Evolutionary conservation across 2,329 filamentous ascomycete species (phyloP).

Genomic region (Trematosphaeria pertusa): DNA sequence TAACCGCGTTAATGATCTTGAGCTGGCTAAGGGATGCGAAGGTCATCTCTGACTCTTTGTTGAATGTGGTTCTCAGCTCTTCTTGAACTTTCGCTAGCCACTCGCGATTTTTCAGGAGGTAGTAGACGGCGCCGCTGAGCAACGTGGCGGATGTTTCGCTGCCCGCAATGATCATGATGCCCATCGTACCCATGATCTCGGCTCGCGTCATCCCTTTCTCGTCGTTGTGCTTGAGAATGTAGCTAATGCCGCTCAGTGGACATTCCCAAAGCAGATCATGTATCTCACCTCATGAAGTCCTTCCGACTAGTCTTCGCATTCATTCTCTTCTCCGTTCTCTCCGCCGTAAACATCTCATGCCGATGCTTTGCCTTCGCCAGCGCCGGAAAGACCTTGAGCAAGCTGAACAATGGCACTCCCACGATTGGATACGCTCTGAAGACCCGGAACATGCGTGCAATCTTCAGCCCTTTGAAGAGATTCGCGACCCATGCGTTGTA

Average conservation of each 20-base stretch:
- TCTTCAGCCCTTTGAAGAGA: conserved; percentile 16
- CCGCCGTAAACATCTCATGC: conserved; percentile 15
- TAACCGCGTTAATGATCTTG: conserved; percentile 22
- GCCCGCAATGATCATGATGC: conserved; percentile 47
- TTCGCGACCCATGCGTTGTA: conserved; percentile 30
- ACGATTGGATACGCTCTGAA: conserved; percentile 18
- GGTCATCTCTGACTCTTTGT: conserved; percentile 17
- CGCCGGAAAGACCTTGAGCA: conserved; percentile 15
- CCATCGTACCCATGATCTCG: conserved; percentile 44
- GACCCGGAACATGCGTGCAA: conserved; percentile 11
- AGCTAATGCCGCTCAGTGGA: too few species aligned
- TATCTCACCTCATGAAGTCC: conserved; percentile 28
- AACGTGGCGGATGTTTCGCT: conserved; percentile 47
- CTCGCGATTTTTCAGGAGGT: conserved; percentile 19
- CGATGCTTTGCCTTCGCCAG: conserved; percentile 9
- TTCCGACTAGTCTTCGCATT: conserved; percentile 22
- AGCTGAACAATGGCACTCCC: conserved; percentile 7
- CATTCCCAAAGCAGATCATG: too few species aligned
- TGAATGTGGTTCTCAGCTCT: conserved; percentile 22
- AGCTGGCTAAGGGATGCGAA: conserved; percentile 20
- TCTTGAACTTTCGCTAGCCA: conserved; percentile 15
- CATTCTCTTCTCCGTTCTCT: conserved; percentile 21
- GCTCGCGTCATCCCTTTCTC: conserved; percentile 27
- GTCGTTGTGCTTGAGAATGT: conserved; percentile 23
- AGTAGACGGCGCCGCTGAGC: conserved; percentile 24